Evolutionary conservation across 2,329 filamentous ascomycete species (phyloP), one percentile per base, ranked within the genome.

Genomic region (Teratosphaeriaceae sp.): DNA sequence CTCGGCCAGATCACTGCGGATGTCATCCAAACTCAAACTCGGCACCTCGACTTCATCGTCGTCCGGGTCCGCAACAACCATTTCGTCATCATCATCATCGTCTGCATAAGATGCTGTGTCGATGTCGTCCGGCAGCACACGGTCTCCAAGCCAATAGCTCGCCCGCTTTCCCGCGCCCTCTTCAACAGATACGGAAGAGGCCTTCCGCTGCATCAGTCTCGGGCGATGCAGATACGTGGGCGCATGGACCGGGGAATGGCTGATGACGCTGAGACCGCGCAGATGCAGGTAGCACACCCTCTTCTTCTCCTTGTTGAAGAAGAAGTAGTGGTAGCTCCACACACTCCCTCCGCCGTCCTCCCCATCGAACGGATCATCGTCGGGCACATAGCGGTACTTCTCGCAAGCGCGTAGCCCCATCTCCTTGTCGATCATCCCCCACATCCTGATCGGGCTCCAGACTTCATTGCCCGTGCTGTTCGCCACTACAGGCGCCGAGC

Each of bases 321-420:
- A 94, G 71, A 98, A 95, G 66, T 94, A 96, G 64, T 97, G 89
- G 49, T 89, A 75, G 38, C 86, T 88, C 90, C 90, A 98, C 49
- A 98, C 89, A 8, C 89, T 84, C 5, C 29, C 29, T 8, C 42
- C 46, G 12, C 87, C 86, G 59, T 96, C 88, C 48, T 94, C 89
- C 50, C 88, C 88, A 55, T 89, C 84, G 57, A 94, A 95, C 0
- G 88, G 88, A 59, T 95, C 89, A 48, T 89, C 86, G 30, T 88
- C 83, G 0, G 92, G 92, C 40, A 84, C 79, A 68, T 94, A 98
- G 43, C 84, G 85, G 65, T 95, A 97, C 49, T 90, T 80, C 43
- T 82, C 84, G 68, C 92, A 98, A 54, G 94, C 84, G 53, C 85
- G 82, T 33, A 97, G 75, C 38, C 79, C 80, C 89, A 98, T 97